Percentiles rank a stretch among this genome's conserved stretches.
These are phyloP conservation scores for Cutaneotrichosporon mucoides DNA, from an alignment of 1,284 basidiomycete genomes.

Conservation along the genomic window DNA sequence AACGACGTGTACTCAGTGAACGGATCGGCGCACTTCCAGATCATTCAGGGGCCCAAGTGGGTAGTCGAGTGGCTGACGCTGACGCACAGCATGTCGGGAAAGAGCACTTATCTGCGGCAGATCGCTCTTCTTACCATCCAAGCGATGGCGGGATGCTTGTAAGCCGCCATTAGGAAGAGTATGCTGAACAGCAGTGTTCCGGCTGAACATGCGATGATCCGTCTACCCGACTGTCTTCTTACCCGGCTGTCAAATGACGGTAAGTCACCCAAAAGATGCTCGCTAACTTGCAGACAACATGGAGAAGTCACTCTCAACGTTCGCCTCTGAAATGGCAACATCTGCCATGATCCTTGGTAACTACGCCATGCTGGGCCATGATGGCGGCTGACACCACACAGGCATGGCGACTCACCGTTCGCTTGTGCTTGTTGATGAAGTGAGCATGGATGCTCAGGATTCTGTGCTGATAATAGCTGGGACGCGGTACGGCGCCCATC, in stretches of 20 bases:
- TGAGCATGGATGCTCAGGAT: slow-evolving; percentile 51
- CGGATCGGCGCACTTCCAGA: slow-evolving; percentile 74
- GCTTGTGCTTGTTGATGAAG: slow-evolving; percentile 82
- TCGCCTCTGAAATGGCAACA: slow-evolving; percentile 86
- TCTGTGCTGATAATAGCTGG: slow-evolving; percentile 26
- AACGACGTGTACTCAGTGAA: slow-evolving; percentile 69
- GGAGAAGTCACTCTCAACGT: slow-evolving; percentile 82
- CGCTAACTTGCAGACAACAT: slow-evolving; percentile 49
- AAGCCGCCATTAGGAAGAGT: slow-evolving; percentile 11
- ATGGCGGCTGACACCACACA: slow-evolving; percentile 34
- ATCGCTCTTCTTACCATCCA: slow-evolving; percentile 77
- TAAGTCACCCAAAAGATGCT: slow-evolving; percentile 20
- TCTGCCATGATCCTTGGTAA: slow-evolving; percentile 79
- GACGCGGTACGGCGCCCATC: slow-evolving; percentile 72
- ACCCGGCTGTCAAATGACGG: slow-evolving; percentile 82
- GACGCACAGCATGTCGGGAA: slow-evolving; percentile 72
- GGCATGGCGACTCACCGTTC: slow-evolving; percentile 70
- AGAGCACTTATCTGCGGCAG: slow-evolving; percentile 87
- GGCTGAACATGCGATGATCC: slow-evolving; percentile 80
- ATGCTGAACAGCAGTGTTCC: slow-evolving; percentile 57
- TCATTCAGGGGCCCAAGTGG: slow-evolving; percentile 83
- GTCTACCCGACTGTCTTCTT: slow-evolving; percentile 75
- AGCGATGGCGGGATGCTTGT: slow-evolving; percentile 82
- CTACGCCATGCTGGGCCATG: background rate
- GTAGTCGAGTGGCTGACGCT: slow-evolving; percentile 29